Base-by-base conservation (phyloP, 1,284 basidiomycete genomes). In the Uromyces viciae-fabae region DNA sequence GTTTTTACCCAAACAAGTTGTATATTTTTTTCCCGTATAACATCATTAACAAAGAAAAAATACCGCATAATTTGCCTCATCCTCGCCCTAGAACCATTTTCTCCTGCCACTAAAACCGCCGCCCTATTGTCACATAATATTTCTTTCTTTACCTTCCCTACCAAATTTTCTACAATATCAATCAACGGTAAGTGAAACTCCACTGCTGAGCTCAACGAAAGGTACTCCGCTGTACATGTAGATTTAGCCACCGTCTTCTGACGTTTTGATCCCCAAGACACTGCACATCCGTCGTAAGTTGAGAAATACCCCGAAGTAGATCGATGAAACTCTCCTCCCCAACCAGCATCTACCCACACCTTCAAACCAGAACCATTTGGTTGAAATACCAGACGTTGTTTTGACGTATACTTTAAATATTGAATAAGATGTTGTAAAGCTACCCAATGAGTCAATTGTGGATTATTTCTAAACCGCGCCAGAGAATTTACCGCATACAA, bases 281-380 rank as follows among this genome's bases (percentile, higher is more conserved):
- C 40, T 4, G 62, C 22, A 19, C 66, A 40, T 19, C 40, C 40
- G 11, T 40, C 15, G 28, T n/a, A n/a, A n/a, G 14, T 69, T 9
- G 28, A 31, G 25, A 69, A 28, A n/a, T 42, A 69, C 2, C 66
- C 66, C 28, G 66, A 69, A 3, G 66, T 69, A 2, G 66, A 69
- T 3, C 66, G 14, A 40, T 69, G 66, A 25, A 14, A 69, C 28
- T 69, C 66, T 14, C 66, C 66, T 2, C 66, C 66, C 66, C 66
- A 69, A n/a, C 33, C 46, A 2, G 66, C 66, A 46, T 69, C 42
- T 46, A 25, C 28, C 66, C 66, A 69, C 3, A 40, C 46, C 8
- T 8, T 15, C 8, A 69, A 28, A 4, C 2, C 7, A 25, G 31
- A 25, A 15, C 25, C 7, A 15, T 9, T 17, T 1, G 15, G 40